Evolutionary conservation across 176 grass and related monocot genomes (phyloP).

Genomic region (Metroxylon sagu): DNA sequence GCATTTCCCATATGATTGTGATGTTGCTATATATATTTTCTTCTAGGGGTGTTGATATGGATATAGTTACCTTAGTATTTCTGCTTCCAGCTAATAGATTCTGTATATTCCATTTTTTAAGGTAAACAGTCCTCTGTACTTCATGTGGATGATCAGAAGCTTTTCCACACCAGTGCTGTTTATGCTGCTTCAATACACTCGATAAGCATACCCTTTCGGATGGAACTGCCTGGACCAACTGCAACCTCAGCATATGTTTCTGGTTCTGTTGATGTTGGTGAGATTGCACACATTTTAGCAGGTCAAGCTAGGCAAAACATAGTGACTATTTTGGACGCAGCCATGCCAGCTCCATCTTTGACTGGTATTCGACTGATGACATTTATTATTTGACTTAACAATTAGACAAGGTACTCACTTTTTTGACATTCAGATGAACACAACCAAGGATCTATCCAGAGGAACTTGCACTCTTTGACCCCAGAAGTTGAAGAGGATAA

Average conservation of each 20-base stretch:
- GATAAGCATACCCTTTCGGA: constrained; percentile 56
- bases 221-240: constrained; percentile 22
- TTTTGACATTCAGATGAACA: constrained; percentile 35
- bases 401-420: constrained; percentile 3
- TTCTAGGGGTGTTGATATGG: no score
- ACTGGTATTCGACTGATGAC: constrained; percentile 27
- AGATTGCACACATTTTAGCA: constrained; percentile 55
- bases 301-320: constrained; percentile 77
- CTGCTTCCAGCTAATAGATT: no score
- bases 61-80: no score
- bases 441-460: constrained; percentile 35
- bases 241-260: constrained; percentile 27
- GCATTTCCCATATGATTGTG: no score
- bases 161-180: constrained; percentile 70
- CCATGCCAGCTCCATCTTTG: constrained; percentile 76
- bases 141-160: constrained; percentile 59
- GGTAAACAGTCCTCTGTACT: constrained; percentile 51
- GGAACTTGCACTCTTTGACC: constrained; percentile 49
- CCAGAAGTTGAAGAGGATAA: constrained; percentile 51
- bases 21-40: no score
- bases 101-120: constrained; percentile 16
- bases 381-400: not conserved
- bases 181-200: constrained; percentile 80
- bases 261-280: constrained; percentile 60
- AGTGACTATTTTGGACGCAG: constrained; percentile 58